Evolutionary conservation across 202 grass and related monocot species (phyloP).

Genomic region (Carex sylvatica): DNA sequence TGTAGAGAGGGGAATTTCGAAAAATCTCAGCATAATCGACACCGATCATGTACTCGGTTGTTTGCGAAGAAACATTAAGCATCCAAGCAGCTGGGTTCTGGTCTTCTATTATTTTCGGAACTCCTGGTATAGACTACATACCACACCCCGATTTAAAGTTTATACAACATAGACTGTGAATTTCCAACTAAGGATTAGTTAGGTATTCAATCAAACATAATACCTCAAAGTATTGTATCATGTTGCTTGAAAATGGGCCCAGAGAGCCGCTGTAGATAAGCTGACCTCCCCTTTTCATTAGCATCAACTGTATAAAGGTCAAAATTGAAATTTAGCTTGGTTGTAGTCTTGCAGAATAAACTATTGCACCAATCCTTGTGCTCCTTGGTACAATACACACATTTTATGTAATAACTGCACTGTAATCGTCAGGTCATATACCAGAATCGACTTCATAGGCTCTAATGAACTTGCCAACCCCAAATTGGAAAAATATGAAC

Average conservation of each 20-base stretch:
- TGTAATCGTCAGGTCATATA: background rate
- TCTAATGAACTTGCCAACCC: background rate
- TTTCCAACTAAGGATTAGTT: background rate
- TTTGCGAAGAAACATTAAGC: slow-evolving; percentile 68
- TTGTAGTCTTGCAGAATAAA: background rate
- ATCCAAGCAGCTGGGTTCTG: slow-evolving; percentile 95
- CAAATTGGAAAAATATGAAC: background rate
- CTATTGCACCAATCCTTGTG: background rate
- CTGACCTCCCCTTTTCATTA: slow-evolving; percentile 95
- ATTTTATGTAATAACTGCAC: background rate
- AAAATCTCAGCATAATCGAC: slow-evolving; percentile 79
- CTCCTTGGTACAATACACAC: background rate
- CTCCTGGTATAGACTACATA: slow-evolving; percentile 68
- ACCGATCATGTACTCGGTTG: slow-evolving; percentile 62
- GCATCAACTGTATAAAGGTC: slow-evolving; percentile 53
- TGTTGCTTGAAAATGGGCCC: slow-evolving; percentile 65
- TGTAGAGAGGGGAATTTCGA: slow-evolving; percentile 57
- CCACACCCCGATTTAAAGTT: slow-evolving; percentile 23
- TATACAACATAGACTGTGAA: slow-evolving; percentile 6
- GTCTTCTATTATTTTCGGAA: slow-evolving; percentile 64
- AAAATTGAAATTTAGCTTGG: slow-evolving; percentile 19
- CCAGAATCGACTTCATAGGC: background rate
- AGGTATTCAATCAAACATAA: background rate
- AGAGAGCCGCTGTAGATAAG: slow-evolving; percentile 78
- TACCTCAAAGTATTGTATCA: slow-evolving; percentile 96